Evolutionary conservation across 352 stramenopile genomes (phyloP).

Genomic region (Globisporangium nagaii): DNA sequence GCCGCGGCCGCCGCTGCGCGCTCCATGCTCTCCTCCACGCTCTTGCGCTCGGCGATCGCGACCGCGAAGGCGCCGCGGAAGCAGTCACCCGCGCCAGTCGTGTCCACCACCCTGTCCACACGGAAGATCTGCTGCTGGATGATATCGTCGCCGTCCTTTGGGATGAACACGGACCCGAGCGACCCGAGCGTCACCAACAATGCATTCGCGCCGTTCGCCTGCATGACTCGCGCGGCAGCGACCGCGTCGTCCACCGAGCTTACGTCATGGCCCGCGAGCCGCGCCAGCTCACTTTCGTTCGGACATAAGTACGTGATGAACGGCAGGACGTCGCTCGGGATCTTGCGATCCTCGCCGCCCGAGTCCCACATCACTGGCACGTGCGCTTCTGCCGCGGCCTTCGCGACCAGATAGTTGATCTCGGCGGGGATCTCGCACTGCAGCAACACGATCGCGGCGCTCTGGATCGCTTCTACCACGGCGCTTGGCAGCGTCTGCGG

Average conservation of each 20-base stretch:
- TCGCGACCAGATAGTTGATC: slow-evolving; percentile 53
- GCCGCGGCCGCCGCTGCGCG: slow-evolving; percentile 54
- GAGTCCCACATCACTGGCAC: slow-evolving; percentile 77
- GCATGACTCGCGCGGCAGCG: slow-evolving; percentile 39
- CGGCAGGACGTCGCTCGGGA: slow-evolving; percentile 48
- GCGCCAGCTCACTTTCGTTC: slow-evolving; percentile 74
- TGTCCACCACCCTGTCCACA: slow-evolving; percentile 68
- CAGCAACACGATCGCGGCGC: slow-evolving; percentile 56
- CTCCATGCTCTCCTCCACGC: slow-evolving; percentile 44
- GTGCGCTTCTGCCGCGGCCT: slow-evolving; percentile 30
- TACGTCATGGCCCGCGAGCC: slow-evolving; percentile 31
- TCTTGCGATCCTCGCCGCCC: slow-evolving; percentile 59
- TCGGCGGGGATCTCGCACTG: slow-evolving; percentile 63
- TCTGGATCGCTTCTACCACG: slow-evolving; percentile 39
- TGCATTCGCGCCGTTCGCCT: slow-evolving; percentile 41
- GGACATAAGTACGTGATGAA: slow-evolving; percentile 62
- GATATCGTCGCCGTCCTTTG: slow-evolving; percentile 15
- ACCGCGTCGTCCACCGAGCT: slow-evolving; percentile 44
- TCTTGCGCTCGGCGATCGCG: slow-evolving; percentile 35
- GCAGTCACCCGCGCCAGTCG: slow-evolving; percentile 75
- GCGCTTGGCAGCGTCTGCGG: slow-evolving; percentile 23
- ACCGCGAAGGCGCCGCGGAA: slow-evolving; percentile 72
- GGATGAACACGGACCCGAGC: slow-evolving; percentile 62
- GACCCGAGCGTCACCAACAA: slow-evolving; percentile 67
- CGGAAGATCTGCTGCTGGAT: slow-evolving; percentile 45